phyloP scores from a whole-genome alignment of 805 yeast species.

The Metschnikowia amazonensis region DNA sequence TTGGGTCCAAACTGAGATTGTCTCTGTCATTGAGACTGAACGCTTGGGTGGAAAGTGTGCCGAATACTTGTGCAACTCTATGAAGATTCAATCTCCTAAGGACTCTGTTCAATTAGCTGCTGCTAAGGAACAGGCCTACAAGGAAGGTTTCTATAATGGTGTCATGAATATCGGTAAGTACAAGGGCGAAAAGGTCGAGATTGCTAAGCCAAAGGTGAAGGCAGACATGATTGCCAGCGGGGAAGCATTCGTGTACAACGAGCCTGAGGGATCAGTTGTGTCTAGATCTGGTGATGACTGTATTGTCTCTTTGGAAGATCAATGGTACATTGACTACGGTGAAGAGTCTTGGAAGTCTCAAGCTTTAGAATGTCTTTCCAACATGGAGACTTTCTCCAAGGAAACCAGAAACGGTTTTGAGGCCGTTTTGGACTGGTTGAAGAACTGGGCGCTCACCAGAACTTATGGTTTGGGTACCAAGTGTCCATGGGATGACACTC shows the following conservation, averaged over 20 bases:
- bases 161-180: constrained; percentile 74
- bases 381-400: constrained; percentile 72
- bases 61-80: constrained; percentile 72
- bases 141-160: constrained; percentile 95
- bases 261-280: constrained; percentile 85
- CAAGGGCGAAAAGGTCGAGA: constrained; percentile 85
- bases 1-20: constrained; percentile 76
- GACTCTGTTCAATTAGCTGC: constrained; percentile 80
- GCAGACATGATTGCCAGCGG: constrained; percentile 74
- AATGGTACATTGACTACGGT: constrained; percentile 98
- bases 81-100: constrained; percentile 93
- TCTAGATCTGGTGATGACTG: constrained; percentile 97
- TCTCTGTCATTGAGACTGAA: constrained; percentile 74
- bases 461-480: constrained; percentile 92
- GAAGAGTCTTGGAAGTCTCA: constrained; percentile 83
- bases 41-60: constrained; percentile 90
- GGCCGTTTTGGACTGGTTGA: constrained; percentile 92
- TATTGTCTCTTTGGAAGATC: constrained; percentile 95
- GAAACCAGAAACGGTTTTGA: constrained; percentile 92
- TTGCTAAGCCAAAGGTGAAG: constrained; percentile 82
- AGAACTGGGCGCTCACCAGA: constrained; percentile 98
- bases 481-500: constrained; percentile 95
- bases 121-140: constrained; percentile 93
- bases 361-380: constrained; percentile 73
- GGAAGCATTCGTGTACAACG: constrained; percentile 84